Base-by-base conservation (phyloP, 106 monocot species). In the Vanilla planifolia region DNA sequence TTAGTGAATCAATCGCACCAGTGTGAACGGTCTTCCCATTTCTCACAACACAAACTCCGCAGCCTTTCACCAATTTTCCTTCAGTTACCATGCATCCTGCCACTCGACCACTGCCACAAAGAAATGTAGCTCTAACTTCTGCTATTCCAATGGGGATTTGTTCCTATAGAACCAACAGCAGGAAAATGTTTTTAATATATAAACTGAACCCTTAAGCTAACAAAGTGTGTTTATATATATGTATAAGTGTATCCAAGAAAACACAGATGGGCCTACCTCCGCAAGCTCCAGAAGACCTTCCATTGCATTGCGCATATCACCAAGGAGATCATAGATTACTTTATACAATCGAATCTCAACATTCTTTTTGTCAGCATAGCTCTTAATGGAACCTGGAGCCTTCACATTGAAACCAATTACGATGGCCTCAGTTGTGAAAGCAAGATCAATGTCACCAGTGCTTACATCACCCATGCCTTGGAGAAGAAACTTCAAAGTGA, bases 371-470 rank as follows among this genome's bases (percentile, higher is more conserved):
- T 88, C 88, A 8, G 92, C 98, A 53, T 99, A 82, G 57, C 65
- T 85, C 73, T 88, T 88, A 74, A 99, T 82, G 19, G 88, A 88
- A 50, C 98, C 82, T 0, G 85, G 73, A 14, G 78, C 76, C 64
- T 88, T 99, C 19, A 88, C 92, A 79, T 99, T 99, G 73, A 99
- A 99, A 33, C 98, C 92, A 65, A 92, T 63, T 68, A 99, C 80
- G 60, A 99, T 66, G 17, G 87, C 92, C 59, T 99, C 80, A 42
- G 85, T 48, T 35, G 92, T 88, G 66, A 76, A 71, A 25, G 98
- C 98, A 35, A 99, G 71, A 72, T 99, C 98, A 51, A 99, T 67
- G 55, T 99, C 92, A 58, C 98, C 92, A 0, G 75, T 63, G 44
- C 70, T 81, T 55, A 99, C 82, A 70, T 99, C 98, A 13, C 98